Conservation (phyloP, 1,284 basidiomycete genomes). For the Kalmanozyma brasiliensis region DNA sequence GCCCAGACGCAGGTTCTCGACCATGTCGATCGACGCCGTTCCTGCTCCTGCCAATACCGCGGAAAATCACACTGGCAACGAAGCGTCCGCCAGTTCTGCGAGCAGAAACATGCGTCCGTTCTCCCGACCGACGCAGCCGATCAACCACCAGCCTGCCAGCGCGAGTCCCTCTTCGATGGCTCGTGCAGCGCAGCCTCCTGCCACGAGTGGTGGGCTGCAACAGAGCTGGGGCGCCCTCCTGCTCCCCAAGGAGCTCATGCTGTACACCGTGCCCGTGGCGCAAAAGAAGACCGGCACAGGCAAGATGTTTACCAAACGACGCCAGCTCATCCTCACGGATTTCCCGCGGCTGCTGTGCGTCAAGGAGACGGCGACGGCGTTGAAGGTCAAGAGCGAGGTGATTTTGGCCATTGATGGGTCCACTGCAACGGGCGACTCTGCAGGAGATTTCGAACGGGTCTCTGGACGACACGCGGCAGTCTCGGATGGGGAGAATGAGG, state of each 20-base stretch:
- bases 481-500: constrained; percentile 7
- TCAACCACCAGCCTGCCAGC: constrained; percentile 7
- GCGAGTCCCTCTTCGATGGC: constrained; percentile 11
- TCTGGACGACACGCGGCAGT: constrained; percentile 5
- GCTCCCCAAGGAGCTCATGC: constrained; percentile 57
- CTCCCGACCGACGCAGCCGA: constrained; percentile 23
- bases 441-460: constrained; percentile 17
- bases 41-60: not conserved
- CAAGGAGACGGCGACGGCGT: constrained; percentile 68
- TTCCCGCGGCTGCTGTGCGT: constrained; percentile 72
- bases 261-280: constrained; percentile 59
- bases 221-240: constrained; percentile 57
- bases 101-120: constrained; percentile 11
- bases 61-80: not conserved
- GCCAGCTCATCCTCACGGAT: constrained; percentile 71
- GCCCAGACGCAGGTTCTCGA: constrained; percentile 28
- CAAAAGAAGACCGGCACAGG: constrained; percentile 58
- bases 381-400: constrained; percentile 71
- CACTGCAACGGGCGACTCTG: constrained; percentile 28
- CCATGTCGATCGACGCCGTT: constrained; percentile 30
- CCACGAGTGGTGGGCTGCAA: constrained; percentile 8
- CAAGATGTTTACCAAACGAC: constrained; percentile 69
- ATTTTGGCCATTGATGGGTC: constrained; percentile 64
- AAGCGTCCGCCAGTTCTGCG: not conserved
- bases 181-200: constrained; percentile 2